A percentile compares a stretch with the other conserved stretches of the same genome.
Evolutionary conservation across 257 asterid species (phyloP).

Genomic region (Euphrasia confusa): DNA sequence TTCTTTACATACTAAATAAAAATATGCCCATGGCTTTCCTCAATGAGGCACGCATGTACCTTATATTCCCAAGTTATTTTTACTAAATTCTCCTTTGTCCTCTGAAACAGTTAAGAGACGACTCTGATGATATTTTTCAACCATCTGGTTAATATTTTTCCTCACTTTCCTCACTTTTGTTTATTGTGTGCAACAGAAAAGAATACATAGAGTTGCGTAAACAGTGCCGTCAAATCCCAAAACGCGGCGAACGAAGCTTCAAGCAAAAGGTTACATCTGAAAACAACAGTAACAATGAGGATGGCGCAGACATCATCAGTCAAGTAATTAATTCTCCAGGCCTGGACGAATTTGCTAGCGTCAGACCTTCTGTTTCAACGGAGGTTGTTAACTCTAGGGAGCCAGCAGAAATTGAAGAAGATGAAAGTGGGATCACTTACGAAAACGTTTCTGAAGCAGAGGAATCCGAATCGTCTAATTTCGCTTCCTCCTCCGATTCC

Average conservation of each 20-base stretch:
- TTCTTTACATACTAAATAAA: neutral
- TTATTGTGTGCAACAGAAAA: constrained; percentile 39
- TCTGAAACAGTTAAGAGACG: neutral
- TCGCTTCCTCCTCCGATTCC: constrained; percentile 54
- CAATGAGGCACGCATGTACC: neutral
- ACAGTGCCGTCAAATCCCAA: constrained; percentile 57
- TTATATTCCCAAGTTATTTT: constrained; percentile 6
- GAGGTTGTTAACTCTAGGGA: constrained; percentile 33
- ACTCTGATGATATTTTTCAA: no score
- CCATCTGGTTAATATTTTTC: no score
- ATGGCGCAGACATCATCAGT: constrained; percentile 35
- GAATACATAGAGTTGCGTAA: constrained; percentile 60
- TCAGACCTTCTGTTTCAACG: constrained; percentile 38
- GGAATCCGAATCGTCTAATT: constrained; percentile 46
- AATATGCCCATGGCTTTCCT: neutral
- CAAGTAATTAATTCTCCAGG: constrained; percentile 41
- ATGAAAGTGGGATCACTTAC: constrained; percentile 28
- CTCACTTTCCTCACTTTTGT: neutral
- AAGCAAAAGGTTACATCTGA: constrained; percentile 43
- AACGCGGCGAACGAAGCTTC: constrained; percentile 37
- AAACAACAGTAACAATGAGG: constrained; percentile 34
- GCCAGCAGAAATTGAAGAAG: constrained; percentile 25
- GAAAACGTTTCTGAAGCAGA: constrained; percentile 40
- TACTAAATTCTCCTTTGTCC: neutral
- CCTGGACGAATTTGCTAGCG: constrained; percentile 46